These are phyloP conservation scores for Didymella arachidicola DNA, from an alignment of 2,329 filamentous ascomycete genomes.

Conservation along the genomic window DNA sequence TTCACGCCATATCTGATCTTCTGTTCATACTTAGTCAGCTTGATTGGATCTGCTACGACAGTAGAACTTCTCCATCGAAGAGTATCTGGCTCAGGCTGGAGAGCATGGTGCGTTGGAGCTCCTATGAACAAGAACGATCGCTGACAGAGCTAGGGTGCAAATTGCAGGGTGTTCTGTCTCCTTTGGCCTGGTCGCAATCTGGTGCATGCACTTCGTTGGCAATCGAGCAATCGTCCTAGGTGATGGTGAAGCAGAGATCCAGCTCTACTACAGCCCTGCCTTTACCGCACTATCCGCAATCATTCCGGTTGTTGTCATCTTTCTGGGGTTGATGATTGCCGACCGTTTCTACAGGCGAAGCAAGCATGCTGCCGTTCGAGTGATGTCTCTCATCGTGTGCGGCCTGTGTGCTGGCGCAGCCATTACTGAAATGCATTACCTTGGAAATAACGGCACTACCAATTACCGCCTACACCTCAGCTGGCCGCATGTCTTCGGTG, in stretches of 20 bases:
- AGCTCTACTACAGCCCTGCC: constrained; percentile 75
- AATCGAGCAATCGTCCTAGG: constrained; percentile 79
- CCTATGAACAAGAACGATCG: constrained; percentile 27
- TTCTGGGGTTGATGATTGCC: constrained; percentile 74
- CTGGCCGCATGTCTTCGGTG: constrained; percentile 68
- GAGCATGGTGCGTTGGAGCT: constrained; percentile 41
- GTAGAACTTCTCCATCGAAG: constrained; percentile 82
- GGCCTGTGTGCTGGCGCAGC: constrained; percentile 76
- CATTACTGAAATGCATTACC: constrained; percentile 86
- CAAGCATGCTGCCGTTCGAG: constrained; percentile 37
- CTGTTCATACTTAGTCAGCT: constrained; percentile 71
- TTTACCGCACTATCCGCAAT: constrained; percentile 82
- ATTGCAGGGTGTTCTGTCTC: constrained; percentile 53
- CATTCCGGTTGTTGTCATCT: constrained; percentile 77
- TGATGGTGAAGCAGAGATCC: constrained; percentile 65
- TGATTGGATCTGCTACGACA: constrained; percentile 78
- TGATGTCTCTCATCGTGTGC: constrained; percentile 58
- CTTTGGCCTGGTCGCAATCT: constrained; percentile 60
- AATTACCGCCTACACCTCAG: constrained; percentile 76
- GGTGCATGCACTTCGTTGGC: constrained; percentile 78
- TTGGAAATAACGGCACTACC: constrained; percentile 81
- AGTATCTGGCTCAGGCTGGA: constrained; percentile 63
- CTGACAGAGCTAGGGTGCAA: constrained; percentile 49
- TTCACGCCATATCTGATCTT: constrained; percentile 56
- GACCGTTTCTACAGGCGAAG: constrained; percentile 53